phyloP scores from a whole-genome alignment of 179 eudicot species.

The Actinidia chinensis region DNA sequence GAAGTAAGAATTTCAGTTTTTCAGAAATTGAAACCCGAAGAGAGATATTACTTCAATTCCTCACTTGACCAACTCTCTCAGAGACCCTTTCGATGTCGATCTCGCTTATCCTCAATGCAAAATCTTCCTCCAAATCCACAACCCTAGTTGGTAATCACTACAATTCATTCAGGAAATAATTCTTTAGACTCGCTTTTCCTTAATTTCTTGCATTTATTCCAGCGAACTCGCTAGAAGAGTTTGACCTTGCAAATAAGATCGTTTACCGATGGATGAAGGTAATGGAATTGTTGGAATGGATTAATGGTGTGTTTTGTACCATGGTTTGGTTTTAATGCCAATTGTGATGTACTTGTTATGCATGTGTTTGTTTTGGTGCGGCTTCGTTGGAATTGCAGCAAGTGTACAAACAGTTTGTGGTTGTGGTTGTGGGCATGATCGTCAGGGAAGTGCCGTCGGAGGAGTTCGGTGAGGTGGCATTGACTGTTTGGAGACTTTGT shows the following conservation, averaged over 20 bases:
- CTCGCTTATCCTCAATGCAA: slow-evolving; percentile 83
- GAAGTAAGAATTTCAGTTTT: slow-evolving; percentile 41
- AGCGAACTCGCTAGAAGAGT: slow-evolving; percentile 55
- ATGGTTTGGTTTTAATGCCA: background rate
- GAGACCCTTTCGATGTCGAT: slow-evolving; percentile 84
- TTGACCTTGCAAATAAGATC: slow-evolving; percentile 20
- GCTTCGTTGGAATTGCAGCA: slow-evolving; percentile 82
- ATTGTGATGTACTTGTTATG: background rate
- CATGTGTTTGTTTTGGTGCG: slow-evolving; percentile 32
- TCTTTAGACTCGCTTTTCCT: background rate
- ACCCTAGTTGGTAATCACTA: slow-evolving; percentile 40
- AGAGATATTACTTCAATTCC: slow-evolving; percentile 72
- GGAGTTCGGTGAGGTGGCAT: slow-evolving; percentile 76
- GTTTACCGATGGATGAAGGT: slow-evolving; percentile 78
- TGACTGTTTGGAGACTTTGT: slow-evolving; percentile 54
- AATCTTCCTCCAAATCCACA: slow-evolving; percentile 55
- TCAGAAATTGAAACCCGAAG: too few species aligned
- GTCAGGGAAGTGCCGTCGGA: slow-evolving; percentile 68
- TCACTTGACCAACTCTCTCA: slow-evolving; percentile 70
- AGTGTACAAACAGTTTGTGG: slow-evolving; percentile 69
- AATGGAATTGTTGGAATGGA: background rate
- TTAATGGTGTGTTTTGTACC: background rate
- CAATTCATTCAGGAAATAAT: background rate
- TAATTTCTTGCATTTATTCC: slow-evolving; percentile 25
- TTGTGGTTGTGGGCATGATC: slow-evolving; percentile 76